Evolutionary conservation across 306 rosid genomes (phyloP), one percentile per base, ranked within the genome.

Genomic region (Trifolium pratense): DNA sequence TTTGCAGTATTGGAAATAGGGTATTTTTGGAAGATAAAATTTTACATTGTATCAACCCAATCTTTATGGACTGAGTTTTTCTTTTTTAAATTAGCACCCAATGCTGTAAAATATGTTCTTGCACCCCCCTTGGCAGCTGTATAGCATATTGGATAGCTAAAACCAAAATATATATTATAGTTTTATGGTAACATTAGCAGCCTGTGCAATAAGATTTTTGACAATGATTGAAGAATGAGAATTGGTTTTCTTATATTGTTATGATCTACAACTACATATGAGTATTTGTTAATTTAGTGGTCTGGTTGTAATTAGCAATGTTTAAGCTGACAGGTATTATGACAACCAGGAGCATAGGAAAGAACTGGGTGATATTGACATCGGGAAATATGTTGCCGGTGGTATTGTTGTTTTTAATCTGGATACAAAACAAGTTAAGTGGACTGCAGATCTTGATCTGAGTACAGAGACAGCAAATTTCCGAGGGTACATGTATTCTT

Each of bases 351-450:
- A 87, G 87, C 96, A 86, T 87, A 56, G 29, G 86, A 94, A 87
- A 84, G 99, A 94, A 73, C 81, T 94, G 84, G 97, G 99, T 69
- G 92, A 84, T 77, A 85, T 94, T 87, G 95, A 91, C 76, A 90
- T 89, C 61, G 89, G 84, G 73, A 94, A 94, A 84, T 94, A 91
- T 78, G 91, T 94, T 53, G 96, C 99, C 37, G 92, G 96, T 84
- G 84, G 90, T 65, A 90, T 94, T 79, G 97, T 91, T 84, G 99
- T 90, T 68, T 91, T 89, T 75, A 78, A 94, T 84, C 97, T 94
- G 71, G 97, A 91, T 75, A 85, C 99, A 5, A 94, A 91, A 73
- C 91, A 91, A 90, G 89, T 94, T 64, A 94, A 91, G 88, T 94
- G 99, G 99, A 88, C 90, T 58, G 72, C 88, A 58, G 90, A 91